phyloP scores from a whole-genome alignment of 2,329 filamentous ascomycete species.

The Venturia carpophila region DNA sequence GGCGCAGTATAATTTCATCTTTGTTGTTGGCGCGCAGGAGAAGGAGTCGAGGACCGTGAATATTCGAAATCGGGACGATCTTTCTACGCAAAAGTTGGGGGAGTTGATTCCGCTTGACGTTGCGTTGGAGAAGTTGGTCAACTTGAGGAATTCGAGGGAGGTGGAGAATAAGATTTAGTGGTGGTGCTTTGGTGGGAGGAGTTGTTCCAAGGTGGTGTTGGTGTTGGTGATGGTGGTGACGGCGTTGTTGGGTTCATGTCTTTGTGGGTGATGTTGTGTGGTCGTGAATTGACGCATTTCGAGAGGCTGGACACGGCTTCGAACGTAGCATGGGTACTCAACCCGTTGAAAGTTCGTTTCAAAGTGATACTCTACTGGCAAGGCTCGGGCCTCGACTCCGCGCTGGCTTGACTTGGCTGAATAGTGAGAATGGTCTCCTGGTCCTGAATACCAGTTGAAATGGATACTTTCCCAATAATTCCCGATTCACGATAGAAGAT shows the following conservation, averaged over 20 bases:
- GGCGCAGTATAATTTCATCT: slow-evolving; percentile 77
- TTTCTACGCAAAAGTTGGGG: slow-evolving; percentile 53
- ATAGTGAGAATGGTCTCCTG: no score
- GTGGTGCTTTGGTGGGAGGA: background rate
- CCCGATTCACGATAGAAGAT: no score
- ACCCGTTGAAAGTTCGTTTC: no score
- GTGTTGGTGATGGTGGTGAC: background rate
- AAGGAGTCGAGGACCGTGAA: slow-evolving; percentile 52
- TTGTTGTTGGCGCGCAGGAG: slow-evolving; percentile 59
- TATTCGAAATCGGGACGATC: slow-evolving; percentile 57
- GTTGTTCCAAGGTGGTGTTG: background rate
- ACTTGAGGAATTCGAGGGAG: slow-evolving; percentile 32
- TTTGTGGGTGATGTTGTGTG: background rate
- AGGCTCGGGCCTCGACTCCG: no score
- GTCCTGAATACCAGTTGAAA: no score
- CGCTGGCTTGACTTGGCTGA: no score
- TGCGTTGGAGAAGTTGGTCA: slow-evolving; percentile 46
- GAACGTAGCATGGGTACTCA: no score
- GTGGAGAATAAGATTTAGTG: slow-evolving; percentile 13
- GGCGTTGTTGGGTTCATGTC: background rate
- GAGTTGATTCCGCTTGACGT: slow-evolving; percentile 54
- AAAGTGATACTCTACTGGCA: no score
- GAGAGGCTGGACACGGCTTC: no score
- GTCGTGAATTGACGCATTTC: no score
- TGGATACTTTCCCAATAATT: no score